phyloP scores from a whole-genome alignment of 2,329 filamentous ascomycete genomes.

The Venturiaceae sp. region DNA sequence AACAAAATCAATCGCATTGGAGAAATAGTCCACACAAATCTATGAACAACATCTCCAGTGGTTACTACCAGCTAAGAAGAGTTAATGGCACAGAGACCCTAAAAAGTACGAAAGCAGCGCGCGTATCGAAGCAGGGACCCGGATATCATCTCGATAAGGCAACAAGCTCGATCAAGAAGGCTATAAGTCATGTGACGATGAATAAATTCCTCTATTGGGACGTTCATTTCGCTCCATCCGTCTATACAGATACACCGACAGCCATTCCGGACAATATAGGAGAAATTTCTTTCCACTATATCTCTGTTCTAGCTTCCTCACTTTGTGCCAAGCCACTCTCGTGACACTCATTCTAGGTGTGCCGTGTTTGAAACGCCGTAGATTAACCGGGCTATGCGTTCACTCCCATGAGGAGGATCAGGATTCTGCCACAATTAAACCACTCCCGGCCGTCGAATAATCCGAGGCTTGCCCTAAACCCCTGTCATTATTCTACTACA shows the following conservation, averaged over 20 bases:
- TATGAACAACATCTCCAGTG: too few species aligned
- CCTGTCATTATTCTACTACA: not conserved
- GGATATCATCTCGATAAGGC: not conserved
- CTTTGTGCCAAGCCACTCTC: not conserved
- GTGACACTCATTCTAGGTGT: not conserved
- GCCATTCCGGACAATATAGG: too few species aligned
- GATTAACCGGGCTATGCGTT: not conserved
- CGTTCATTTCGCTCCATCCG: not conserved
- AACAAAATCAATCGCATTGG: too few species aligned
- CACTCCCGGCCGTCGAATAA: not conserved
- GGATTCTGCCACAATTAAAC: not conserved
- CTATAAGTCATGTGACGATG: not conserved
- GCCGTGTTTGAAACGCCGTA: not conserved
- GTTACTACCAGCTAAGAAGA: not conserved
- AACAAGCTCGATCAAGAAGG: not conserved
- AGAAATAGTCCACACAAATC: too few species aligned
- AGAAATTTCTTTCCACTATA: too few species aligned
- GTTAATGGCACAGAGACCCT: not conserved
- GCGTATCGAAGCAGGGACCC: not conserved
- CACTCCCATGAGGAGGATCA: not conserved
- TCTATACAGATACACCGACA: too few species aligned
- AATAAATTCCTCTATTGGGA: not conserved
- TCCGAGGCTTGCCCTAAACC: not conserved
- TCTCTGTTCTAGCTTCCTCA: not conserved
- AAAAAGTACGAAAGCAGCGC: not conserved